Evolutionary conservation across 2,329 filamentous ascomycete species (phyloP), one percentile per base, ranked within the genome.

Genomic region (Colletotrichum sp.): DNA sequence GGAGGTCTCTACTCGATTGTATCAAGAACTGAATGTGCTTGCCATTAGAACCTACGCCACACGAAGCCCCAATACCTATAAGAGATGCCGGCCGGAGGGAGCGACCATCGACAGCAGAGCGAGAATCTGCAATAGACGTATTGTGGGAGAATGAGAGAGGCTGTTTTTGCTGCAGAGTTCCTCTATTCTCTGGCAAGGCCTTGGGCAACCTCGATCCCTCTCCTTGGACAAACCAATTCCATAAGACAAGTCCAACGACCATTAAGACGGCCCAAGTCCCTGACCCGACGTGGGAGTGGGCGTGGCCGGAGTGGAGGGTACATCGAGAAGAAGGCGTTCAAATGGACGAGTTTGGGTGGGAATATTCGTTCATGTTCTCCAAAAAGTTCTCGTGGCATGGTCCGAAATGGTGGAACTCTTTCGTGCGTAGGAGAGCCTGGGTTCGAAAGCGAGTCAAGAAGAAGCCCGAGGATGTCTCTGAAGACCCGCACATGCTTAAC

Each of bases 81-180:
- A 38, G 58, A 69, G 43, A 70, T 10, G 66, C 34, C 13, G 48
- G 59, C 32, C 65, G 67, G 12, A 74, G 21, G 36, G 24, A 36
- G 36, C 63, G 66, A 16, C 71, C 71, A n/a, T 34, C 30, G 12
- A 70, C 59, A 9, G 65, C 71, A 34, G 73, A 85, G 81, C 77
- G 89, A 86, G 82, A 92, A 77, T 87, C 88, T 4, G 93, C 91
- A 32, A 92, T 98, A 76, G 97, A 99, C 77, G 91, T 98, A 7
- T 88, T 99, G 0, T 98, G 98, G 84, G 97, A 99, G 83, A 99
- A 99, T 81, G 95, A 99, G 85, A 91, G 97, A 73, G 97, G 97
- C 13, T 93, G 92, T 52, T 98, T 98, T 81, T 88, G 98, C 76
- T 98, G 96, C 80, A 96, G 97, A 32, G 90, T 96, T 14, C 93